Conservation (phyloP, 2,329 filamentous ascomycete species). For the Aaosphaeria arxii region DNA sequence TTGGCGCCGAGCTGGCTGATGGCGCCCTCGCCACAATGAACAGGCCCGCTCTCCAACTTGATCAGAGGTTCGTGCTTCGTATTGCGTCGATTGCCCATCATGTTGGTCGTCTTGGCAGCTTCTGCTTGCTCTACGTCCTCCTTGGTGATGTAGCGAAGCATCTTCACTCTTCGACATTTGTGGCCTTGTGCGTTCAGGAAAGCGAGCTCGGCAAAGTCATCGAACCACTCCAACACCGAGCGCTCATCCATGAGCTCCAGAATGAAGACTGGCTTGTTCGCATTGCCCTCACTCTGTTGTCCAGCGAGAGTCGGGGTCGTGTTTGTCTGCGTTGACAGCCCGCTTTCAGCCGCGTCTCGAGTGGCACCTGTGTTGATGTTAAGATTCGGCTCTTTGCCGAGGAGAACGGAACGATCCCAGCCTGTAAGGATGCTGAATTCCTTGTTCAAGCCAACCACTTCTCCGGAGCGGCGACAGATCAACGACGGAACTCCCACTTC, state of each 20-base stretch:
- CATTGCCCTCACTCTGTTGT: constrained; percentile 34
- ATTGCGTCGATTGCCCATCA: constrained; percentile 16
- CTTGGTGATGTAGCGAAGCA: constrained; percentile 76
- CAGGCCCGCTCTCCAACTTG: constrained; percentile 26
- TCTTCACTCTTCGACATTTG: constrained; percentile 77
- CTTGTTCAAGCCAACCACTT: constrained; percentile 92
- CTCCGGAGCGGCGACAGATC: constrained; percentile 86
- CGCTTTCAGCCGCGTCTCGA: constrained; percentile 30
- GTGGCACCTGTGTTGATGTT: constrained; percentile 74
- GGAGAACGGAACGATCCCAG: constrained; percentile 85
- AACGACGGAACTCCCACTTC: constrained; percentile 87
- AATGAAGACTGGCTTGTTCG: constrained; percentile 75
- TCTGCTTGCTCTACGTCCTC: constrained; percentile 31
- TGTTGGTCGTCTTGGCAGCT: constrained; percentile 16
- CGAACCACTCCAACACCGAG: constrained; percentile 90
- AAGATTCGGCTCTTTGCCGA: constrained; percentile 82
- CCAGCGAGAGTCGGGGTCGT: constrained; percentile 45
- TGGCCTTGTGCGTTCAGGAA: constrained; percentile 88
- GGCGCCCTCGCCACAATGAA: constrained; percentile 64
- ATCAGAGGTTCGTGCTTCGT: constrained; percentile 22
- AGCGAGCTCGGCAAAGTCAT: constrained; percentile 88
- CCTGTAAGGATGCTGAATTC: constrained; percentile 95
- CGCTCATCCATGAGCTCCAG: constrained; percentile 93
- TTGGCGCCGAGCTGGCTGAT: constrained; percentile 76
- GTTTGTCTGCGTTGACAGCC: constrained; percentile 35